Conservation (phyloP, 164 flowering plant genomes). For the Hamamelis virginiana region DNA sequence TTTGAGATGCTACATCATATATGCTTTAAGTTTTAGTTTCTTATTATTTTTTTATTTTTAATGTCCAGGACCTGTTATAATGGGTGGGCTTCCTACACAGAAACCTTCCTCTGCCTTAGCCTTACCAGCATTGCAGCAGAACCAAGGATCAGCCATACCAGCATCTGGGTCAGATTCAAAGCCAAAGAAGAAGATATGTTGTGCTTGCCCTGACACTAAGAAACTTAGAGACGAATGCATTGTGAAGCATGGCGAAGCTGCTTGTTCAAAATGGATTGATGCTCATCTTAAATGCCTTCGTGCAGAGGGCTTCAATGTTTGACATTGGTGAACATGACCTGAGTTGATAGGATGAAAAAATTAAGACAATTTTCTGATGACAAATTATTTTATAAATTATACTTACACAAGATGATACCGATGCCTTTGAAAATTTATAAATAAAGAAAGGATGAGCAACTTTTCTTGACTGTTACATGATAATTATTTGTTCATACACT, state of each 20-base stretch:
- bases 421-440: neutral
- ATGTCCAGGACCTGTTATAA: constrained; percentile 11
- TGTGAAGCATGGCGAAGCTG: constrained; percentile 66
- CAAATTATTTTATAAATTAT: neutral
- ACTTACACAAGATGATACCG: neutral
- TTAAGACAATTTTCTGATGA: neutral
- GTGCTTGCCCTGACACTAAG: constrained; percentile 84
- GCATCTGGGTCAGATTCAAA: constrained; percentile 36
- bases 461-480: constrained; percentile 1
- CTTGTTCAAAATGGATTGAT: constrained; percentile 72
- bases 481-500: neutral
- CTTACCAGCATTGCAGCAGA: constrained; percentile 23
- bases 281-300: constrained; percentile 72
- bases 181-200: constrained; percentile 80
- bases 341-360: neutral
- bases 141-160: constrained; percentile 17
- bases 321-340: constrained; percentile 11
- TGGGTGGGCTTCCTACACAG: constrained; percentile 36
- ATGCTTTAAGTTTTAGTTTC: no score
- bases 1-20: no score
- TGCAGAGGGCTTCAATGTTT: constrained; percentile 73
- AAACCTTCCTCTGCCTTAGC: constrained; percentile 26
- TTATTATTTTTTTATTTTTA: neutral
- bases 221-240: constrained; percentile 73
- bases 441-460: neutral